Conservation (phyloP, 208 protist genomes). For the Kentomonas sorsogonicus region DNA sequence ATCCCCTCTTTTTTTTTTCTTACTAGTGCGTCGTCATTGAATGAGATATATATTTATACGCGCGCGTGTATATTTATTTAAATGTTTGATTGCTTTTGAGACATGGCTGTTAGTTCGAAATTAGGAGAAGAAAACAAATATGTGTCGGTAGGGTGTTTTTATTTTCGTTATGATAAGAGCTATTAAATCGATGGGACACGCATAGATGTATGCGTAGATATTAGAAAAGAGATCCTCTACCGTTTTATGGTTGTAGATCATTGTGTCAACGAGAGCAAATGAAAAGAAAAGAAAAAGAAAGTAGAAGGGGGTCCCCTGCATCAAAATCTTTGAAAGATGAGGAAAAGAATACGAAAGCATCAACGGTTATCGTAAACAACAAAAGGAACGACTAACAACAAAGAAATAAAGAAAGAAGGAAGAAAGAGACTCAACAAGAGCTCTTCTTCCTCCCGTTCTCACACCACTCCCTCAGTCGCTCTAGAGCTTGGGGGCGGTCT, state of each 20-base stretch:
- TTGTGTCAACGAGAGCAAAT: not conserved
- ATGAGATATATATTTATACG: not conserved
- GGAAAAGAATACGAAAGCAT: too few relatives aligned
- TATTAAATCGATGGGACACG: not conserved
- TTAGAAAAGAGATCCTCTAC: not conserved
- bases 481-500: constrained; percentile 69
- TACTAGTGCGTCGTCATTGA: not conserved
- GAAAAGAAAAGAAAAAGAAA: constrained; percentile 13
- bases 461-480: constrained; percentile 10
- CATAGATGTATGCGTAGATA: not conserved
- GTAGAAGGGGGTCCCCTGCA: constrained; percentile 1
- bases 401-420: not conserved
- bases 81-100: not conserved
- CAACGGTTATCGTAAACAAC: not conserved
- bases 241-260: not conserved
- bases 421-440: not conserved
- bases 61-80: not conserved
- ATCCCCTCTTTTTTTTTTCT: constrained; percentile 7
- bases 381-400: not conserved
- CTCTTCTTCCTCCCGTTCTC: not conserved
- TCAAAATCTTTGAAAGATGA: too few relatives aligned
- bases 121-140: not conserved
- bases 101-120: constrained; percentile 1
- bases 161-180: too few relatives aligned
- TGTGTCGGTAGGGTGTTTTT: not conserved